Conservation (phyloP, 305 asterid species). For the Fraxinus latifolia region DNA sequence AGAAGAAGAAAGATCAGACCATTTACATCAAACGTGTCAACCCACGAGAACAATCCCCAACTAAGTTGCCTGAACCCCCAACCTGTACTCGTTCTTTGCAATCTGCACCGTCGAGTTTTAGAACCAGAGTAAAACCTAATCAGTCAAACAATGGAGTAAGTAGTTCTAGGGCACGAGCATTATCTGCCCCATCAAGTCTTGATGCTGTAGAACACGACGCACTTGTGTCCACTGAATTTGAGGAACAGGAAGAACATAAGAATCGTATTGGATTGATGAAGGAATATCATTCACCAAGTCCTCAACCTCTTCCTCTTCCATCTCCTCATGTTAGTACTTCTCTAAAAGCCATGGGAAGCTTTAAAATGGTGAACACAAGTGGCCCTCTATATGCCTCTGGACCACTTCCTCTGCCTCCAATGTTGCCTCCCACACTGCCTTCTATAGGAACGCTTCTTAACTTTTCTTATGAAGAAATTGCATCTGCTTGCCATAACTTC, state of each 20-base stretch:
- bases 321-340: conserved; percentile 53
- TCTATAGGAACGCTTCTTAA: conserved; percentile 38
- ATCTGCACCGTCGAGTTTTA: conserved; percentile 95
- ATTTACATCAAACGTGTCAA: conserved; percentile 45
- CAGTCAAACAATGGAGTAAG: conserved; percentile 40
- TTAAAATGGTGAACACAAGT: conserved; percentile 55
- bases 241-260: conserved; percentile 72
- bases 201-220: conserved; percentile 66
- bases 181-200: conserved; percentile 91
- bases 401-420: conserved; percentile 90
- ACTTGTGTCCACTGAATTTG: conserved; percentile 51
- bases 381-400: conserved; percentile 81
- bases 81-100: conserved; percentile 57
- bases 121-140: conserved; percentile 63
- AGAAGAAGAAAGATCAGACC: conserved; percentile 72
- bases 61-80: conserved; percentile 79
- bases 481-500: conserved; percentile 91
- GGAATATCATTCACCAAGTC: conserved; percentile 64
- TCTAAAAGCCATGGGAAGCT: conserved; percentile 65
- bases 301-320: conserved; percentile 98
- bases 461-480: conserved; percentile 76
- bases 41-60: conserved; percentile 67
- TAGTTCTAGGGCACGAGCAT: conserved; percentile 54
- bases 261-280: conserved; percentile 59
- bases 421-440: conserved; percentile 45